A percentile compares a stretch with the other conserved stretches of the same genome.
Evolutionary conservation across 176 grass and related monocot genomes (phyloP).

Genomic region (Avena atlantica): DNA sequence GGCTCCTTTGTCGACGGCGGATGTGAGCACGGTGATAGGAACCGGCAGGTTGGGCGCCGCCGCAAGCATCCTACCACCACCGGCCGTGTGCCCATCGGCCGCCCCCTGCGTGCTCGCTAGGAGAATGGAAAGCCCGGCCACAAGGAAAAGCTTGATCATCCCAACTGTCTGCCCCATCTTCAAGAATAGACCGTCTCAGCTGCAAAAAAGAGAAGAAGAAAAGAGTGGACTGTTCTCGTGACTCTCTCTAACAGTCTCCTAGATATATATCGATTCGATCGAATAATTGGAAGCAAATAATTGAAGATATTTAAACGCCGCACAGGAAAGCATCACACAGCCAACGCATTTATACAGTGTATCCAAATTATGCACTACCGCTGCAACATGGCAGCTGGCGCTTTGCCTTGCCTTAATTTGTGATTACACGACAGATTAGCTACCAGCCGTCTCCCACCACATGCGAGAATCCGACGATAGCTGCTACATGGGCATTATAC

Average conservation of each 20-base stretch:
- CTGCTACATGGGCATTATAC: background rate
- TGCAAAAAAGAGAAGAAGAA: background rate
- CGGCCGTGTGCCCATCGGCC: background rate
- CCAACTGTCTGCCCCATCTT: background rate
- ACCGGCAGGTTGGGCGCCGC: background rate
- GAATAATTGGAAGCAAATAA: background rate
- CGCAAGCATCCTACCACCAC: background rate
- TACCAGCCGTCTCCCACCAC: too few species aligned
- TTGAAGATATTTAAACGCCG: conserved; percentile 2
- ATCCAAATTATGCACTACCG: too few species aligned
- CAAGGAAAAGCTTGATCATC: background rate
- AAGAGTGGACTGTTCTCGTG: background rate
- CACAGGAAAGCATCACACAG: background rate
- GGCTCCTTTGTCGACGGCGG: conserved; percentile 23
- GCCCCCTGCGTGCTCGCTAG: background rate
- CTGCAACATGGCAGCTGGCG: too few species aligned
- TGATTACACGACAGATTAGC: too few species aligned
- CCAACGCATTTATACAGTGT: too few species aligned
- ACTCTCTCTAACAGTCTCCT: background rate
- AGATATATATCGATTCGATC: background rate
- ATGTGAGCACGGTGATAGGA: conserved; percentile 21
- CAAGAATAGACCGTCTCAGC: background rate
- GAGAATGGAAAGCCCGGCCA: background rate
- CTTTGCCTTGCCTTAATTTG: too few species aligned
- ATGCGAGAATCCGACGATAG: too few species aligned